Base-by-base conservation (phyloP, 768 basidiomycete species). In the Boletus reticuloceps region DNA sequence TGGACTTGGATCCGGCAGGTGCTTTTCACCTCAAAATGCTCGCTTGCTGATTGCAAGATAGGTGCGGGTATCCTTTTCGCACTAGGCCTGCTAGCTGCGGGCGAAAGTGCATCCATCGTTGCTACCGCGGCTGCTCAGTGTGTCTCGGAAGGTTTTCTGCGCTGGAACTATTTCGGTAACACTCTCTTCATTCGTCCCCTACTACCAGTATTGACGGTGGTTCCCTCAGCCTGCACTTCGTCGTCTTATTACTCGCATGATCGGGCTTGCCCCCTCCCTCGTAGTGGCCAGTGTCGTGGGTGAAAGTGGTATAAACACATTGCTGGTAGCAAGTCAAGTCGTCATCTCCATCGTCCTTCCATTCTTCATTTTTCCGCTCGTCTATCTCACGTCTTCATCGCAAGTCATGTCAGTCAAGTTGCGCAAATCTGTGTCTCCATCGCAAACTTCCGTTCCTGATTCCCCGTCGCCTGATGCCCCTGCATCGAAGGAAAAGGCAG, bases 51-150 rank as follows among this genome's bases (percentile, higher is more conserved):
- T 48, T n/a, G 25, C 36, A 6, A 42, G 19, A 32, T 55, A 91
- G 91, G 81, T 39, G 86, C 91, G 9, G 94, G 89, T 0, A 82
- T 84, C n/a, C 72, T 97, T 39, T 98, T 97, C 63, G 94, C 95
- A 2, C 66, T 98, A 40, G 91, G 91, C 3, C 74, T 98, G 14
- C 79, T 98, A 13, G 84, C 86, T 34, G 78, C 92, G 3, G 94
- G 95, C 3, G 94, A 97, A 78, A 90, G 90, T 59, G 90, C 95
- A 0, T 89, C 88, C 9, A 81, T 97, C 47, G 88, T 96, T 5
- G 94, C 91, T 11, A 97, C 93, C 0, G 80, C 96, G 13, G 88
- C 91, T 1, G 94, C 94, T 0, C 94, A 97, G 71, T 87, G 91
- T 20, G 87, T 98, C 38, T 86, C 85, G 0, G 94, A 97, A 71